Conservation (phyloP, 2,329 filamentous ascomycete genomes). For the Alternaria dauci region DNA sequence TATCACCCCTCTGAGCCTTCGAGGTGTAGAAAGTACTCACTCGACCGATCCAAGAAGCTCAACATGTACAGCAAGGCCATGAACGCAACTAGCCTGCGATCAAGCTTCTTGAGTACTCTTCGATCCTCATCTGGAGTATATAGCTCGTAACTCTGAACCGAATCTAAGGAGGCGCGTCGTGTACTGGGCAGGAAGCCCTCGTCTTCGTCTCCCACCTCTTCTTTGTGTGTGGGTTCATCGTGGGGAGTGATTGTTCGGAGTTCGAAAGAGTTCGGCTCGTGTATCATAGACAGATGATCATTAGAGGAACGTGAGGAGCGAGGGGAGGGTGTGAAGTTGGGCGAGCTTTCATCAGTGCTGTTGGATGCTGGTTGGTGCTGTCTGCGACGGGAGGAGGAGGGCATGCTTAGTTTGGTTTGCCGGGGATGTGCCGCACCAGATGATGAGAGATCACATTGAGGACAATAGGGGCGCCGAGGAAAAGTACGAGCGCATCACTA, state of each 20-base stretch:
- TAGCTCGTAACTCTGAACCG: slow-evolving; percentile 58
- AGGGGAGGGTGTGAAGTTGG: slow-evolving; percentile 33
- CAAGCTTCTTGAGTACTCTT: slow-evolving; percentile 76
- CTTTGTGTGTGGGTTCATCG: slow-evolving; percentile 15
- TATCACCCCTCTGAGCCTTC: background rate
- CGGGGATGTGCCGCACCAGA: background rate
- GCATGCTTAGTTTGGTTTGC: slow-evolving; percentile 20
- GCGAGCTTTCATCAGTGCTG: slow-evolving; percentile 34
- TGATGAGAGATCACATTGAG: slow-evolving; percentile 8
- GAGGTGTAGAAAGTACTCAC: slow-evolving; percentile 56
- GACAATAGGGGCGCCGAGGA: background rate
- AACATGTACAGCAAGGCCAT: slow-evolving; percentile 84
- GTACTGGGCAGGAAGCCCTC: slow-evolving; percentile 31
- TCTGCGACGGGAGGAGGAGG: slow-evolving; percentile 23
- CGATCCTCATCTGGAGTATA: slow-evolving; percentile 75
- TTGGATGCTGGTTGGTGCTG: slow-evolving; percentile 24
- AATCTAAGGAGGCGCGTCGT: slow-evolving; percentile 35
- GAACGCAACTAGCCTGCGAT: slow-evolving; percentile 79
- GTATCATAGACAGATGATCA: slow-evolving; percentile 16
- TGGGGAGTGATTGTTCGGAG: slow-evolving; percentile 30
- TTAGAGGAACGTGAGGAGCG: slow-evolving; percentile 29
- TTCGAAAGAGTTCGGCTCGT: slow-evolving; percentile 36
- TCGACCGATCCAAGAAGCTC: slow-evolving; percentile 85
- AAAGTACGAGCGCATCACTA: slow-evolving; percentile 6
- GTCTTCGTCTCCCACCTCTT: slow-evolving; percentile 32